Base-by-base conservation (phyloP, 83 land plant species). In the Picea abies region DNA sequence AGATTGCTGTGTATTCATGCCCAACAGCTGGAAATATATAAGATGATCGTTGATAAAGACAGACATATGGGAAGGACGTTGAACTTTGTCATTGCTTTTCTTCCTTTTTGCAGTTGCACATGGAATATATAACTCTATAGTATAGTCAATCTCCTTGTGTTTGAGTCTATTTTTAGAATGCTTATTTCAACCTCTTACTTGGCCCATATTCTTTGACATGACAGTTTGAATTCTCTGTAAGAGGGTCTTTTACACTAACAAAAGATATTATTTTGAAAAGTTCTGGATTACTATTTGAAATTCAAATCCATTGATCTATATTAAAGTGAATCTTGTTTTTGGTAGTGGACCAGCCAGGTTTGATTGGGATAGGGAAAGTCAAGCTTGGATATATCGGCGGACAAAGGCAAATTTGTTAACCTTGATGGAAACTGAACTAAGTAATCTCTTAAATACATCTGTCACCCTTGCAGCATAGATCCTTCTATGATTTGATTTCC, bases 321-420 rank as follows among this genome's bases (percentile, higher is more conserved):
- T 72, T 11, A 72, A 72, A 4, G 19, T 72, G 56, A 41, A 44
- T 41, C 17, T 19, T 72, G 76, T 63, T 84, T 37, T 62, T 65
- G 86, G 86, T 96, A 93, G 98, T 84, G 98, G 98, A 78, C 98
- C 98, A 23, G 85, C 95, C 12, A 92, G 98, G 62, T 95, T 94
- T 82, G 98, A 95, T 81, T 95, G 98, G 98, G 89, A 92, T 75
- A 60, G 49, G 64, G 73, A 68, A 56, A 76, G 79, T 37, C 81
- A 86, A 77, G 81, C 85, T 64, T 94, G 98, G 98, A 81, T 95
- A 29, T 95, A 95, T 78, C 90, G 96, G 63, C 87, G 98, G 37
- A 95, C 88, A 17, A 94, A 92, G 82, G 93, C 88, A 25, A 88
- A 94, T 44, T 76, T 95, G 79, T 69, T 81, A 72, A 56, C 81